phyloP scores from a whole-genome alignment of 768 basidiomycete species.

The Lactifluus piperatus region DNA sequence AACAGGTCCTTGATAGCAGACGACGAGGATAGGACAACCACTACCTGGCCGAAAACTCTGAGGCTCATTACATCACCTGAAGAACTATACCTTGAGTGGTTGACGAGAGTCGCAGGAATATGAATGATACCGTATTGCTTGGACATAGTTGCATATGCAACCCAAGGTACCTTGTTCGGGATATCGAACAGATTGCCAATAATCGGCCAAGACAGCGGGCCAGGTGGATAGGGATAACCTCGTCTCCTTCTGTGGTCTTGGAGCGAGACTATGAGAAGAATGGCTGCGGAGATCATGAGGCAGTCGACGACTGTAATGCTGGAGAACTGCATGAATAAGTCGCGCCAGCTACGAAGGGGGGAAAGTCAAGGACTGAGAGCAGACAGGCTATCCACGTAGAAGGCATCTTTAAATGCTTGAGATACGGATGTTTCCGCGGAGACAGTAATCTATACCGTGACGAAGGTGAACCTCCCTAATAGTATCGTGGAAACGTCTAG shows the following conservation, averaged over 20 bases:
- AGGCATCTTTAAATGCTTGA: neutral
- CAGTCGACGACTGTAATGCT: neutral
- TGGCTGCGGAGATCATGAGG: neutral
- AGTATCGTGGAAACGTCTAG: neutral
- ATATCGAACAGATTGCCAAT: constrained; percentile 1
- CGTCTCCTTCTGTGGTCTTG: neutral
- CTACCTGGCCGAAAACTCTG: constrained; percentile 35
- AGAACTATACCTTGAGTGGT: neutral
- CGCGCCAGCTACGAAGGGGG: neutral
- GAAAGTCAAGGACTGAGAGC: neutral
- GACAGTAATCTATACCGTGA: neutral
- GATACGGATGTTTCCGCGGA: neutral
- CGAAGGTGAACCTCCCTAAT: neutral
- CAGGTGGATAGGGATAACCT: constrained; percentile 7
- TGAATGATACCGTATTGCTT: neutral
- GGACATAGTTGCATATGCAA: neutral
- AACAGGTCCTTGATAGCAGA: constrained; percentile 40
- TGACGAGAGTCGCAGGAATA: too few relatives aligned
- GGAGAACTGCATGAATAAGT: neutral
- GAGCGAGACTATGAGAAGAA: neutral
- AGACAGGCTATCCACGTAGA: neutral
- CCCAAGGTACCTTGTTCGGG: neutral
- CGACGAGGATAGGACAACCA: constrained; percentile 41
- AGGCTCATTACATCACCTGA: constrained; percentile 16
- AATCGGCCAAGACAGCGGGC: neutral